Evolutionary conservation across 2,329 filamentous ascomycete genomes (phyloP).

Genomic region (Pseudogymnoascus sp.): DNA sequence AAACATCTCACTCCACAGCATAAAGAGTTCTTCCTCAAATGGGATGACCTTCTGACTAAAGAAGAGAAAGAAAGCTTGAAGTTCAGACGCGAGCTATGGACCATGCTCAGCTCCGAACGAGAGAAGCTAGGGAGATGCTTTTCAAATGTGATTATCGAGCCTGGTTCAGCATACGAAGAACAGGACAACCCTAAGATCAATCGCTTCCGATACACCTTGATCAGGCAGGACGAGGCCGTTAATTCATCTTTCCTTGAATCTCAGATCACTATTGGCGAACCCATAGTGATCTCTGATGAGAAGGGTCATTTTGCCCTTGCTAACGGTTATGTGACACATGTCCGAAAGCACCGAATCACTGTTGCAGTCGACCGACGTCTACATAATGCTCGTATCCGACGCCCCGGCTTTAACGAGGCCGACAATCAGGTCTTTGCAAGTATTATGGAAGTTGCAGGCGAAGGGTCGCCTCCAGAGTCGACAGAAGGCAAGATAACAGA

Average conservation of each 20-base stretch:
- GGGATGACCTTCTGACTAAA: conserved; percentile 86
- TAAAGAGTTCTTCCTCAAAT: conserved; percentile 81
- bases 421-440: conserved; percentile 81
- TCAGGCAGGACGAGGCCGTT: conserved; percentile 54
- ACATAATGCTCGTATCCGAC: conserved; percentile 72
- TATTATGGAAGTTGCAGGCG: conserved; percentile 73
- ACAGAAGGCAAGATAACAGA: conserved; percentile 43
- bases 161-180: conserved; percentile 64
- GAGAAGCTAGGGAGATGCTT: conserved; percentile 88
- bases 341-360: conserved; percentile 66
- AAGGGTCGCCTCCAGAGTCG: conserved; percentile 43
- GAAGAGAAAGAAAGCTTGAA: conserved; percentile 88
- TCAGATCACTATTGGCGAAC: conserved; percentile 77
- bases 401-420: conserved; percentile 64
- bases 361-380: conserved; percentile 86
- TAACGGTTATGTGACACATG: conserved; percentile 77
- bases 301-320: conserved; percentile 90
- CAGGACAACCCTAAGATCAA: conserved; percentile 73
- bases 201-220: conserved; percentile 75
- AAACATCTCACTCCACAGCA: conserved; percentile 66
- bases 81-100: conserved; percentile 86
- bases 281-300: conserved; percentile 94
- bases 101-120: conserved; percentile 81
- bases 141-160: conserved; percentile 73
- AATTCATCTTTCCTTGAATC: conserved; percentile 85